phyloP scores from a whole-genome alignment of 495 filamentous ascomycete species.

The Penicillium odoratum region DNA sequence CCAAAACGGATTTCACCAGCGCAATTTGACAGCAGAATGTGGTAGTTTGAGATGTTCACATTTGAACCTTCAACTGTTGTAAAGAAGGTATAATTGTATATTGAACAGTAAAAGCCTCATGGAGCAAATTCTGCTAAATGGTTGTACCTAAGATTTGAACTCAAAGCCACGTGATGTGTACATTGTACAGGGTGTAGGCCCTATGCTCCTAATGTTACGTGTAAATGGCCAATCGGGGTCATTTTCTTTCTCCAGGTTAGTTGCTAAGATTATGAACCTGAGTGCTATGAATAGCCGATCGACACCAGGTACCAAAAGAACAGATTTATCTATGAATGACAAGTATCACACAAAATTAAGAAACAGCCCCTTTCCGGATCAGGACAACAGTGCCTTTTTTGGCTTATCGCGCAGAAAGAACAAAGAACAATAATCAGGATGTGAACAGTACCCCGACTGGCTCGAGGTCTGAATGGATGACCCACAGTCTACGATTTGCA shows the following conservation, averaged over 20 bases:
- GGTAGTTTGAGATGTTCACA: no score
- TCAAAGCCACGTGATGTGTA: no score
- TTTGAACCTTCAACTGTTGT: no score
- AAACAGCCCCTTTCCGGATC: neutral
- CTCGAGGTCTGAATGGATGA: neutral
- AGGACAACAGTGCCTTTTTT: neutral
- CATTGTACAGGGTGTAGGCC: no score
- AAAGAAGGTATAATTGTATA: no score
- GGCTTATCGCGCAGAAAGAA: neutral
- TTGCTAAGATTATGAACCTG: no score
- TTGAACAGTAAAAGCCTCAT: no score
- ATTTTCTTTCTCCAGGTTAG: neutral
- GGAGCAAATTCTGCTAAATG: no score
- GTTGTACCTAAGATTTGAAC: no score
- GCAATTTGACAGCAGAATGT: no score
- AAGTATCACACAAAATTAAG: neutral
- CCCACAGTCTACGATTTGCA: neutral
- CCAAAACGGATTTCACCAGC: no score
- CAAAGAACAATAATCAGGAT: neutral
- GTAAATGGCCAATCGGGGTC: neutral
- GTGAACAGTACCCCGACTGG: neutral
- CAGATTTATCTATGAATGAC: neutral
- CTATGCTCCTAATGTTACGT: neutral
- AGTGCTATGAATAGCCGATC: neutral
- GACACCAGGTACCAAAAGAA: neutral